Evolutionary conservation across 148 eudicot genomes (phyloP).

Genomic region (Amaranthus hypochondriacus): DNA sequence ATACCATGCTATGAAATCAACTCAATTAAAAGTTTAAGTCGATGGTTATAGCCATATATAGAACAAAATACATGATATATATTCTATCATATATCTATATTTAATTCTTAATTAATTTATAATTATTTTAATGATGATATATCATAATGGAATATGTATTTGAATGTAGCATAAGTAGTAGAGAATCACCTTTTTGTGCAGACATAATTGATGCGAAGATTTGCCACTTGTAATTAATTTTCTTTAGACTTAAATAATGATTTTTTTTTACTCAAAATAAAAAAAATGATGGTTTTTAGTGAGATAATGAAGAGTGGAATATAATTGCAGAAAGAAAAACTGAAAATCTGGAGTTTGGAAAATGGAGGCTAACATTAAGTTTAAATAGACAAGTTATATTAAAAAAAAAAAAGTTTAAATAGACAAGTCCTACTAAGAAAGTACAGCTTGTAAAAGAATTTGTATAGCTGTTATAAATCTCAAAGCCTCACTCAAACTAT

Average conservation of each 20-base stretch:
- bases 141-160: not conserved
- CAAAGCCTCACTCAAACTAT: no score
- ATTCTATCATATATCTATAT: no score
- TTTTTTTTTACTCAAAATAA: not conserved
- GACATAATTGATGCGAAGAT: not conserved
- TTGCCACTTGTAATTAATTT: not conserved
- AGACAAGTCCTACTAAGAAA: slow-evolving; percentile 11
- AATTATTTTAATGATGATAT: no score
- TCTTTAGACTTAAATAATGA: not conserved
- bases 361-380: not conserved
- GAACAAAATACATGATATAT: no score
- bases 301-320: not conserved
- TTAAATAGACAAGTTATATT: not conserved
- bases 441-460: slow-evolving; percentile 15
- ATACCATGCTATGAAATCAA: no score
- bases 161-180: not conserved
- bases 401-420: slow-evolving; percentile 21
- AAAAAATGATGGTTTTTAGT: no score
- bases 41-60: no score
- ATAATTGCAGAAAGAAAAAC: not conserved
- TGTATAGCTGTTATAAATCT: not conserved
- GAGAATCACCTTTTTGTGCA: slow-evolving; percentile 13
- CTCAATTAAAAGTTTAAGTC: no score
- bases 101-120: no score
- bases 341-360: not conserved